phyloP scores from a whole-genome alignment of 768 basidiomycete species.

The Tylopilus cervinicoccineus region DNA sequence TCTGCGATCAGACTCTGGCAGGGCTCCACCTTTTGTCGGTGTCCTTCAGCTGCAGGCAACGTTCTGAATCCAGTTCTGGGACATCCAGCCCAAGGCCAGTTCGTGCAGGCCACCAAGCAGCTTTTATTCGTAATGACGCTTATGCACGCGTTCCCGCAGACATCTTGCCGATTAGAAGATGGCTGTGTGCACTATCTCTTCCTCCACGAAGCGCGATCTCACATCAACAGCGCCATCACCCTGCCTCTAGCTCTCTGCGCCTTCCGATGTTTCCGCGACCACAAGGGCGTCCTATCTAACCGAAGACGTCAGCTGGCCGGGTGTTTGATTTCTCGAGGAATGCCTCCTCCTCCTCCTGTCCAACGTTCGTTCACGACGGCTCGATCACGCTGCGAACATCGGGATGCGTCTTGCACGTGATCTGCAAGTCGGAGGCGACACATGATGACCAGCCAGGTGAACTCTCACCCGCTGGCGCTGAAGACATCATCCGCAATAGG shows the following conservation, averaged over 20 bases:
- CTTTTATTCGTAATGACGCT: background rate
- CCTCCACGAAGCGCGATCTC: slow-evolving; percentile 15
- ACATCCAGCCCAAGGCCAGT: background rate
- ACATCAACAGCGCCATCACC: slow-evolving; percentile 72
- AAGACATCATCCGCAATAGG: too few species aligned
- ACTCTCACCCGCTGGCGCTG: slow-evolving; percentile 61
- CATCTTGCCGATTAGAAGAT: slow-evolving; percentile 55
- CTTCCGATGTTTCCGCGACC: slow-evolving; percentile 64
- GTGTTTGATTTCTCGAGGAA: slow-evolving; percentile 47
- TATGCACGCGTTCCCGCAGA: slow-evolving; percentile 18
- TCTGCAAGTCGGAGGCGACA: too few species aligned
- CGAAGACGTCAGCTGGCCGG: slow-evolving; percentile 39
- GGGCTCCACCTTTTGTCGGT: slow-evolving; percentile 77
- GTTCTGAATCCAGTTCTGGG: slow-evolving; percentile 63
- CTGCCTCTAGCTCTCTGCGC: slow-evolving; percentile 70
- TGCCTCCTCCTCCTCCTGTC: slow-evolving; percentile 50
- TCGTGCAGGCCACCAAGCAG: slow-evolving; percentile 44
- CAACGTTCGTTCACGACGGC: slow-evolving; percentile 42
- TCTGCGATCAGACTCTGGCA: slow-evolving; percentile 72
- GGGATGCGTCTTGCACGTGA: too few species aligned
- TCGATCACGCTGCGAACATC: slow-evolving; percentile 37
- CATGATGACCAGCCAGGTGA: slow-evolving; percentile 42
- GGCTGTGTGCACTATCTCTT: slow-evolving; percentile 41
- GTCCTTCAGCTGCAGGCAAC: too few species aligned
- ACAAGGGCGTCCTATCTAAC: slow-evolving; percentile 64